These are phyloP conservation scores for Dalbergia oliveri DNA, from an alignment of 306 rosid genomes.

Conservation along the genomic window DNA sequence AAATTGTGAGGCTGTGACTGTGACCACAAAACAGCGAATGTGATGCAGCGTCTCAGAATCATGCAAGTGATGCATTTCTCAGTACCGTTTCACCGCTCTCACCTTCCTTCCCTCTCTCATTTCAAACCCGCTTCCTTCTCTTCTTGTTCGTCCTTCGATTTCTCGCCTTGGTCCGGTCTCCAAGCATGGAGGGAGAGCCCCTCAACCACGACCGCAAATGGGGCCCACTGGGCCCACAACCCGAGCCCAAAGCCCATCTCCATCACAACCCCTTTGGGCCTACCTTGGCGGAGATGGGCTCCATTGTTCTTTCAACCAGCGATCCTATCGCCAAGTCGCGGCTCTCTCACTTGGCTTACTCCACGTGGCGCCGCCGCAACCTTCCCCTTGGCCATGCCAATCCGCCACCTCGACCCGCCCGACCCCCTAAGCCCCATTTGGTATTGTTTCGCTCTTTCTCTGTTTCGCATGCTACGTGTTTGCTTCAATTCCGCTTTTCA, in stretches of 20 bases:
- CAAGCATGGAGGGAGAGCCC: conserved; percentile 73
- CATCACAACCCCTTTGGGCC: conserved; percentile 43
- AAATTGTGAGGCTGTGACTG: background rate
- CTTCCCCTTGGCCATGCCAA: conserved; percentile 74
- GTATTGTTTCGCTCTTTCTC: conserved; percentile 47
- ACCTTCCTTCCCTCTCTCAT: conserved; percentile 19
- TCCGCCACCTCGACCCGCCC: conserved; percentile 63
- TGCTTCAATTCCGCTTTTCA: background rate
- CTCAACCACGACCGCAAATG: conserved; percentile 72
- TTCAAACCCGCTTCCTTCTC: conserved; percentile 45
- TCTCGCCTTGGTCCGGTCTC: conserved; percentile 78
- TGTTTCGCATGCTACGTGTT: conserved; percentile 36
- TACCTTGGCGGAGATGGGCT: conserved; percentile 83
- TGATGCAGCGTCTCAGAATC: background rate
- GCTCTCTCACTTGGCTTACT: conserved; percentile 85
- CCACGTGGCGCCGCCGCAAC: conserved; percentile 66
- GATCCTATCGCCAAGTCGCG: conserved; percentile 77
- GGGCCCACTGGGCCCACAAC: conserved; percentile 78
- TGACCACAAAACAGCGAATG: too few species aligned
- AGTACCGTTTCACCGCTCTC: conserved; percentile 2
- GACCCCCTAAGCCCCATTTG: conserved; percentile 63
- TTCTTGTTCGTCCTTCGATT: conserved; percentile 41
- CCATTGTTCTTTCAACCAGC: conserved; percentile 78
- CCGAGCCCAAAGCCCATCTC: conserved; percentile 20
- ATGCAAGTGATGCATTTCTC: conserved; percentile 48